Evolutionary conservation across 2,329 filamentous ascomycete species (phyloP).

Genomic region (Polytolypa hystricis): DNA sequence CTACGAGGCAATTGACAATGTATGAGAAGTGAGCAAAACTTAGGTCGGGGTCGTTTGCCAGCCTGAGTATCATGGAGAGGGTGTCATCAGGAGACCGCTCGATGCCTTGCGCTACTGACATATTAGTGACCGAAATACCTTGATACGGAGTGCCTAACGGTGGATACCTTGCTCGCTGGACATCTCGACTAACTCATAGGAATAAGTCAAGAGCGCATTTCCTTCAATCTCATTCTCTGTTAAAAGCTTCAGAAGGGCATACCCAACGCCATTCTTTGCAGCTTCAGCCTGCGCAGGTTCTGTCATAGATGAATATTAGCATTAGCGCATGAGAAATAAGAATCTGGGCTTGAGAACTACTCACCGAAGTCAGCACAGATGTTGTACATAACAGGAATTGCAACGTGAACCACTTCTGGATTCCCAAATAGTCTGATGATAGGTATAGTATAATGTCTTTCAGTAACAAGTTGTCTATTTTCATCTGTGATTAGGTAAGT

Average conservation of each 20-base stretch:
- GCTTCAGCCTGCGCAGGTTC: conserved; percentile 30
- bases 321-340: background rate
- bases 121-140: too few species aligned
- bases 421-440: conserved; percentile 27
- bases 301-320: conserved; percentile 9
- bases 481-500: conserved; percentile 24
- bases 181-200: conserved; percentile 31
- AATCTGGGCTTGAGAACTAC: background rate
- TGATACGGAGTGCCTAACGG: too few species aligned
- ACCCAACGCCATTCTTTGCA: conserved; percentile 25
- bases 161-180: conserved; percentile 28
- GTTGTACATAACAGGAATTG: conserved; percentile 36
- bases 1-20: conserved; percentile 22
- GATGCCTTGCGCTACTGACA: conserved; percentile 25
- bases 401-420: conserved; percentile 26
- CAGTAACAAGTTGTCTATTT: conserved; percentile 30
- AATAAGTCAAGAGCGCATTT: conserved; percentile 25
- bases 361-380: conserved; percentile 36
- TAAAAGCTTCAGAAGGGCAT: conserved; percentile 27
- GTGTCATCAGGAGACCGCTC: conserved; percentile 25
- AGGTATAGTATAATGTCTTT: conserved; percentile 27
- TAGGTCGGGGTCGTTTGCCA: conserved; percentile 19
- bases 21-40: conserved; percentile 22
- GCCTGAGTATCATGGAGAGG: conserved; percentile 24
- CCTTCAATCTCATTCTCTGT: conserved; percentile 22